Evolutionary conservation across 371 early-diverging fungal species (phyloP), one percentile per base, ranked within the genome.

Genomic region (Sporodiniella umbellata): DNA sequence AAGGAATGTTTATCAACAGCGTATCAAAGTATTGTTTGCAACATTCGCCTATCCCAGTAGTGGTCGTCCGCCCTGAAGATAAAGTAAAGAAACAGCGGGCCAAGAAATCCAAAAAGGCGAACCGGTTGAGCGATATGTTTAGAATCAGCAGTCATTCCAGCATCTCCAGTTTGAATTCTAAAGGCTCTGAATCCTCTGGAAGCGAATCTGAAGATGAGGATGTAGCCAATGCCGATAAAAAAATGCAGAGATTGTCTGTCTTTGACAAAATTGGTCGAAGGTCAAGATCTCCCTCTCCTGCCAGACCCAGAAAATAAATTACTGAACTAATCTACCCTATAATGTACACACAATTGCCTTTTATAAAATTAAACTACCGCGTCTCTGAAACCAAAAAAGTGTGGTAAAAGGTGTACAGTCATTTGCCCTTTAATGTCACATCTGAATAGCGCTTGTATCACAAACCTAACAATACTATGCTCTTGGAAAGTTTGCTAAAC

Each of bases 1-100:
- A 83, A 33, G 80, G 80, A 5, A 77, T 80, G 66, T 60, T 83
- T 18, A 68, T 79, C 19, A 79, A 78, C 19, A 78, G 78, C 11
- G 71, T 83, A 14, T 83, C 83, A 18, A 79, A 78, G 17, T 80
- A 79, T 33, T 80, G 80, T 49, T 62, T 83, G 17, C 79, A 83
- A 46, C 80, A 80, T 38, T 75, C 77, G 1, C 71, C 78, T 2
- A 73, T 83, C 2, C 83, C 83, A 11, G 83, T 83, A 11, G 66
- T 75, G 6, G 79, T 83, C 0, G 83, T 83, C 33, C 72, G 79
- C 14, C 80, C 83, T 11, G 80, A 79, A 48, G 67, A 79, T 40
- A 75, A 77, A 48, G 54, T 75, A 19, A 77, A 75, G 58, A 80
- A 48, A 11, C 61, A 60, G 19, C 53, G 53, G 28, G 19, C 31